These are phyloP conservation scores for Eucalyptus fibrosa DNA, from an alignment of 345 rosid genomes.

Conservation along the genomic window DNA sequence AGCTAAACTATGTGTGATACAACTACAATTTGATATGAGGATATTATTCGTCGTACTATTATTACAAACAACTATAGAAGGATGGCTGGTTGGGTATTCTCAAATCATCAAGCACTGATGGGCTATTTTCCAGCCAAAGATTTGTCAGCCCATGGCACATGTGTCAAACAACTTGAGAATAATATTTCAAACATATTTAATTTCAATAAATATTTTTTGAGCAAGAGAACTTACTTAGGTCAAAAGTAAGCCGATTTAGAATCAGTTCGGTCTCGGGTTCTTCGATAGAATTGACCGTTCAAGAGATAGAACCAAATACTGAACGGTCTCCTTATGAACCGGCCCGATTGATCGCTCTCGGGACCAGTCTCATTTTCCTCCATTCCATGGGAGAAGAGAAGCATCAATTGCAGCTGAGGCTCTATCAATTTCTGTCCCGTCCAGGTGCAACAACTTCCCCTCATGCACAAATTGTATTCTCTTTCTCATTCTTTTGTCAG, in stretches of 20 bases:
- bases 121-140: no score
- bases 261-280: accelerated
- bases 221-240: no score
- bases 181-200: neutral
- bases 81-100: no score
- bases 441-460: neutral
- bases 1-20: neutral
- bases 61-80: no score
- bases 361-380: neutral
- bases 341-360: no score
- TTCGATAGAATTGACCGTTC: neutral
- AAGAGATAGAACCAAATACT: neutral
- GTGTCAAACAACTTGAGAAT: neutral
- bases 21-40: accelerated
- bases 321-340: neutral
- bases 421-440: neutral
- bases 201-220: neutral
- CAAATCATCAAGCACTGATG: no score
- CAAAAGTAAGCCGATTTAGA: accelerated
- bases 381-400: neutral
- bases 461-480: neutral
- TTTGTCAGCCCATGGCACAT: accelerated
- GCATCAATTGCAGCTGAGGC: neutral
- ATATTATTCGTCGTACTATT: no score
- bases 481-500: neutral